A percentile compares a stretch with the other conserved stretches of the same genome.
These are phyloP conservation scores for Erigeron canadensis DNA, from an alignment of 129 eudicot genomes.

Conservation along the genomic window DNA sequence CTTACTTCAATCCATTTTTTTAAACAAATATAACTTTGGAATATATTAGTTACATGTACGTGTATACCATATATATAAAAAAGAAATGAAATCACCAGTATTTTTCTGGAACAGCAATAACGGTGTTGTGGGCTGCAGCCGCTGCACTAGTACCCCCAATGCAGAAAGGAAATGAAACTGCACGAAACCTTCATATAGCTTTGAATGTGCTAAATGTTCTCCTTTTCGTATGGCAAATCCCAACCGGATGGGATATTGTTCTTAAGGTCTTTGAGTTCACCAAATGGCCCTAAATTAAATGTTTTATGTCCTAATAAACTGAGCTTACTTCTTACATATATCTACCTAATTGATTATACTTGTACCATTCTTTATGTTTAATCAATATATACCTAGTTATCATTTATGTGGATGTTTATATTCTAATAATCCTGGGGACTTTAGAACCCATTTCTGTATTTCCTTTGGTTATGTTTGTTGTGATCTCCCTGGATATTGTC, in stretches of 20 bases:
- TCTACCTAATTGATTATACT: neutral
- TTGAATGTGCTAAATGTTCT: constrained; percentile 63
- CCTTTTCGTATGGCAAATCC: constrained; percentile 86
- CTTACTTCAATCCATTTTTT: neutral
- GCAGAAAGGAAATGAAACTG: constrained; percentile 94
- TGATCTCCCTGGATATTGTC: neutral
- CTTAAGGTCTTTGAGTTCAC: constrained; percentile 93
- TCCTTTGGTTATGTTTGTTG: neutral
- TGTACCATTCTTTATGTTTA: constrained; percentile 2
- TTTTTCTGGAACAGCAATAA: constrained; percentile 55
- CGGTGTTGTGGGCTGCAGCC: constrained; percentile 90
- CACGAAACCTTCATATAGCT: constrained; percentile 86
- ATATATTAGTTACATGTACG: too few species aligned
- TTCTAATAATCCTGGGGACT: too few species aligned
- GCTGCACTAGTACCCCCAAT: constrained; percentile 95
- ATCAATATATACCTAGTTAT: neutral
- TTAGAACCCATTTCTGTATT: too few species aligned
- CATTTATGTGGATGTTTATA: too few species aligned
- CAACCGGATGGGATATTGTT: constrained; percentile 89
- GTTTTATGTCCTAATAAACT: neutral
- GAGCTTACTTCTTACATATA: neutral
- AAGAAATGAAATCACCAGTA: neutral
- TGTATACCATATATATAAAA: neutral
- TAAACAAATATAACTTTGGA: too few species aligned
- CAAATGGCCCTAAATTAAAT: constrained; percentile 70